Evolutionary conservation across 192 early-diverging fungal species (phyloP).

Genomic region (Umbelopsis sp.): DNA sequence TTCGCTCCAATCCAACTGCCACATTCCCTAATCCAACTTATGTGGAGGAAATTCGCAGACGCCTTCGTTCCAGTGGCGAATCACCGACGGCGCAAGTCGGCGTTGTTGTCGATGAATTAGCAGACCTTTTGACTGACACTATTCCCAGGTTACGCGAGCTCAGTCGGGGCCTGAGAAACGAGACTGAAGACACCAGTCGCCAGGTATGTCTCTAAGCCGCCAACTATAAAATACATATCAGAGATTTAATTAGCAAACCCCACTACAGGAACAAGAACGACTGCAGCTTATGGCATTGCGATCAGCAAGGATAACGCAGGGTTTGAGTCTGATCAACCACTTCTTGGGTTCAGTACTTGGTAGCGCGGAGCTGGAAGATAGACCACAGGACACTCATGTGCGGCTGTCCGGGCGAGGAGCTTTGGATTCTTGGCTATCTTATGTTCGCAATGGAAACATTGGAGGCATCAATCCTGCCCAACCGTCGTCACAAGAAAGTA

Average conservation of each 20-base stretch:
- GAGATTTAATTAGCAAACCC: no score
- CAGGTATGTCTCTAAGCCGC: background rate
- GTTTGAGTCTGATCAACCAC: conserved; percentile 38
- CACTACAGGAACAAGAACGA: background rate
- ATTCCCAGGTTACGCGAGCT: conserved; percentile 30
- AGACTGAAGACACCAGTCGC: conserved; percentile 4
- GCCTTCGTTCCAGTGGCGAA: conserved; percentile 24
- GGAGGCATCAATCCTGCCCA: background rate
- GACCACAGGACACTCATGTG: conserved; percentile 7
- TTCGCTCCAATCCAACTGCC: conserved; percentile 13
- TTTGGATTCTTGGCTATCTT: conserved; percentile 12
- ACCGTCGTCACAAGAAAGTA: background rate
- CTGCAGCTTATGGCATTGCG: conserved; percentile 1
- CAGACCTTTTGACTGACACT: conserved; percentile 23
- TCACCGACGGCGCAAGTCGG: conserved; percentile 35
- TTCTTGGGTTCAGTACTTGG: conserved; percentile 38
- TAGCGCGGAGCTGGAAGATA: conserved; percentile 26
- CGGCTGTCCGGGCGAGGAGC: conserved; percentile 4
- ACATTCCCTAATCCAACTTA: conserved; percentile 27
- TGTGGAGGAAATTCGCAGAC: conserved; percentile 32
- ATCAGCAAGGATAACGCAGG: conserved; percentile 35
- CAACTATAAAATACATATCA: no score
- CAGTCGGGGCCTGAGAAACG: conserved; percentile 16
- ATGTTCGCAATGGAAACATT: conserved; percentile 9
- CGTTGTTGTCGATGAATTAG: conserved; percentile 37